Conservation (phyloP, 345 rosid genomes). For the Garcia nutans region DNA sequence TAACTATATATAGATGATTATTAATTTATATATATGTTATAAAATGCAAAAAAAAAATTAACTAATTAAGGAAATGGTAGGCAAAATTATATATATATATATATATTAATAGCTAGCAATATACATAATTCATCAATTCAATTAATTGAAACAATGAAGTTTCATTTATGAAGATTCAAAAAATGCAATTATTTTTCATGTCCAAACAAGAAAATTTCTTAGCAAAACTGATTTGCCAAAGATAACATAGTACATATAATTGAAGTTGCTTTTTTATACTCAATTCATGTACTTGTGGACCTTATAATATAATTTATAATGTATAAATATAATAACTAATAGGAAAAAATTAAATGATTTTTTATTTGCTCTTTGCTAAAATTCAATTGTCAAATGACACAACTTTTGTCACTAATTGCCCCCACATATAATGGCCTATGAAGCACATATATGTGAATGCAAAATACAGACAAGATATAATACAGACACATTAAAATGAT, state of each 20-base stretch:
- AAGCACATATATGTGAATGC: too few relatives aligned
- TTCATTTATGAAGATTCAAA: slow-evolving; percentile 4
- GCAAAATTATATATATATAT: too few relatives aligned
- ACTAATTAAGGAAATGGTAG: too few relatives aligned
- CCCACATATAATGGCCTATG: slow-evolving; percentile 27
- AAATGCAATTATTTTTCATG: slow-evolving; percentile 14
- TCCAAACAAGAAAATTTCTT: background rate
- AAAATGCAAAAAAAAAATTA: too few relatives aligned
- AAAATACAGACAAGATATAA: too few relatives aligned
- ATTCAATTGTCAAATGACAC: slow-evolving; percentile 33
- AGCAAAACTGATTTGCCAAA: slow-evolving; percentile 15
- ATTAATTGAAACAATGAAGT: background rate
- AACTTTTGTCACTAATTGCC: slow-evolving; percentile 29
- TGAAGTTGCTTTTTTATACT: background rate
- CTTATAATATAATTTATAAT: background rate
- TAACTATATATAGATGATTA: too few relatives aligned
- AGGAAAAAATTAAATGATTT: slow-evolving; percentile 23
- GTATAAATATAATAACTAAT: too few relatives aligned
- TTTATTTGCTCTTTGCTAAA: slow-evolving; percentile 24
- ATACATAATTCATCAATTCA: background rate
- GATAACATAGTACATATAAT: slow-evolving; percentile 18
- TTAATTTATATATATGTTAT: too few relatives aligned
- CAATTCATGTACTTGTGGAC: slow-evolving; percentile 26
- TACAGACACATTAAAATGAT: too few relatives aligned
- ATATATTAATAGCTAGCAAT: too few relatives aligned